These are phyloP conservation scores for Penicillium verhagenii DNA, from an alignment of 495 filamentous ascomycete genomes.

Conservation along the genomic window DNA sequence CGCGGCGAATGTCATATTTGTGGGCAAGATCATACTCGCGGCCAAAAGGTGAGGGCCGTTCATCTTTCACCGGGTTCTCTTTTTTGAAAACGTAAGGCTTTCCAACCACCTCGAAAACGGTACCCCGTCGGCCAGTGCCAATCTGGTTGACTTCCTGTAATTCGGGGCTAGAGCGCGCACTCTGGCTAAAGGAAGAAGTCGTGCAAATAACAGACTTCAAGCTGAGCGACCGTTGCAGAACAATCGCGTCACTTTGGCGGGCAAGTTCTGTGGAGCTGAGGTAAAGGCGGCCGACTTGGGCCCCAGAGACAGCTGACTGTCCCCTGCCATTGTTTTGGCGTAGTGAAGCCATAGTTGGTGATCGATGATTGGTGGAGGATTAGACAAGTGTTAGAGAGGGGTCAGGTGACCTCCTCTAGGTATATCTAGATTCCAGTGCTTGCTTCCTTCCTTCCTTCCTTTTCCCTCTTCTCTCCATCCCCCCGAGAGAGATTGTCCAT, in stretches of 20 bases:
- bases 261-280: constrained; percentile 2
- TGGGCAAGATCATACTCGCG: too few relatives aligned
- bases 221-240: constrained; percentile 3
- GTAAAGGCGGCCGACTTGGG: neutral
- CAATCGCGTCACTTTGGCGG: neutral
- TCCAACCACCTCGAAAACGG: constrained; percentile 14
- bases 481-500: too few relatives aligned
- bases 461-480: too few relatives aligned
- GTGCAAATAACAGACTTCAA: constrained; percentile 6
- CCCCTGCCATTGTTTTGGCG: too few relatives aligned
- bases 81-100: constrained; percentile 2
- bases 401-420: too few relatives aligned
- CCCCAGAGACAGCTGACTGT: too few relatives aligned
- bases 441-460: too few relatives aligned
- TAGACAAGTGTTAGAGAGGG: too few relatives aligned
- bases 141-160: constrained; percentile 14
- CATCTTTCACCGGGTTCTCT: constrained; percentile 13
- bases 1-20: constrained; percentile 1
- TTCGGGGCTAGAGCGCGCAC: constrained; percentile 1
- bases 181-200: constrained; percentile 7
- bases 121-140: constrained; percentile 9
- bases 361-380: too few relatives aligned
- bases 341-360: too few relatives aligned
- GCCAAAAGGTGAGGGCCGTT: neutral
- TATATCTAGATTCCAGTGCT: too few relatives aligned